Conservation (phyloP, 768 basidiomycete species). For the Sistotremastrum niveocremeum region DNA sequence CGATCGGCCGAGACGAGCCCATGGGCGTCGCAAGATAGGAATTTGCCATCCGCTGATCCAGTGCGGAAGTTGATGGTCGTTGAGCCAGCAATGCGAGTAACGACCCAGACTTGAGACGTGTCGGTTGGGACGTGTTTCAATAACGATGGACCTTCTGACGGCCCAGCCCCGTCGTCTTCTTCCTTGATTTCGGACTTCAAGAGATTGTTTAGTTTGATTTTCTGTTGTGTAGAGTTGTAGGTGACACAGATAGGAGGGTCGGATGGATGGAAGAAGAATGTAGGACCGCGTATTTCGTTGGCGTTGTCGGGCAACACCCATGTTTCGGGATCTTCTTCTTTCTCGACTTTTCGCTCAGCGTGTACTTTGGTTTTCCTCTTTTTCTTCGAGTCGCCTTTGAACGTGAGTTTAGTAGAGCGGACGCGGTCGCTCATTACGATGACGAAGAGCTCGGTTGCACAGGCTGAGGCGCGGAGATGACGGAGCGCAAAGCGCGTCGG, state of each 20-base stretch:
- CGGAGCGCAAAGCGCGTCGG: too few species aligned
- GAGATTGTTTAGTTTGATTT: slow-evolving; percentile 49
- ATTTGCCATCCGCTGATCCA: slow-evolving; percentile 81
- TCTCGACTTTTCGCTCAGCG: slow-evolving; percentile 34
- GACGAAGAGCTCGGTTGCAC: neutral
- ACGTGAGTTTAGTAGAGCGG: slow-evolving; percentile 66
- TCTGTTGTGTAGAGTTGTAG: slow-evolving; percentile 63
- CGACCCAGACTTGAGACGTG: slow-evolving; percentile 85
- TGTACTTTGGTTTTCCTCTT: slow-evolving; percentile 67
- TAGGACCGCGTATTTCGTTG: slow-evolving; percentile 73
- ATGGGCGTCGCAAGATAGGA: slow-evolving; percentile 76
- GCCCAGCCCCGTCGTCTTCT: slow-evolving; percentile 25
- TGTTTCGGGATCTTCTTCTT: slow-evolving; percentile 54
- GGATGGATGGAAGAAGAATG: slow-evolving; percentile 73
- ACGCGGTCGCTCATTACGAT: slow-evolving; percentile 17
- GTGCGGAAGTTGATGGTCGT: slow-evolving; percentile 77
- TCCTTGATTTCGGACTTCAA: slow-evolving; percentile 42
- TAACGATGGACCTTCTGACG: slow-evolving; percentile 19
- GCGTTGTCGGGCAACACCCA: slow-evolving; percentile 69
- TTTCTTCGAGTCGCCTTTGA: slow-evolving; percentile 78
- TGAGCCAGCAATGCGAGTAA: slow-evolving; percentile 74
- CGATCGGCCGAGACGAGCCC: slow-evolving; percentile 74
- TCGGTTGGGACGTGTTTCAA: slow-evolving; percentile 65
- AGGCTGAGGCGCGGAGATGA: too few species aligned
- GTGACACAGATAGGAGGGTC: slow-evolving; percentile 70